Evolutionary conservation across 2,329 filamentous ascomycete species (phyloP).

Genomic region (Fusarium begoniae): DNA sequence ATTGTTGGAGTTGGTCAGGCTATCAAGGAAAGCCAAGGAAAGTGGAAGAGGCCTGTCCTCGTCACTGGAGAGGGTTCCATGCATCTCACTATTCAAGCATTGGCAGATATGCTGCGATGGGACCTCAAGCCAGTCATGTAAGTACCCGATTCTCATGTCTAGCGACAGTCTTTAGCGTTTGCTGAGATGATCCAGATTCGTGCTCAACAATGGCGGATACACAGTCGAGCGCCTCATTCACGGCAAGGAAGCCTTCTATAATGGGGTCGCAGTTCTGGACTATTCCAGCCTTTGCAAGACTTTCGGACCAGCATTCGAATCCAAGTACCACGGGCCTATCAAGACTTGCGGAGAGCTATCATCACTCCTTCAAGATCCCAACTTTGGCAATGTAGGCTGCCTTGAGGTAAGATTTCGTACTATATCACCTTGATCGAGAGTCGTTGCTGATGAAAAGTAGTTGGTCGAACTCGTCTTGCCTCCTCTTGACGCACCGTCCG

Average conservation of each 20-base stretch:
- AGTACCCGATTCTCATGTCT: not conserved
- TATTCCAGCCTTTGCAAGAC: not conserved
- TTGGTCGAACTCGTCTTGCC: not conserved
- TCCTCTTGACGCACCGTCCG: not conserved
- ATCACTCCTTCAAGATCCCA: not conserved
- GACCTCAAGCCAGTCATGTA: conserved; percentile 1
- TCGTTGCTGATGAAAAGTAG: not conserved
- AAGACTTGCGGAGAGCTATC: not conserved
- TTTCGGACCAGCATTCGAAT: not conserved
- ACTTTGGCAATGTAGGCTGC: not conserved
- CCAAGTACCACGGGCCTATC: not conserved
- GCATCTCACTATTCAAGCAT: not conserved
- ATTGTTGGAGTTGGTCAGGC: not conserved
- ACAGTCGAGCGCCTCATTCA: not conserved
- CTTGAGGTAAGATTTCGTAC: not conserved
- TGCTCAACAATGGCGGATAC: not conserved
- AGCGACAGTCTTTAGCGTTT: accelerated
- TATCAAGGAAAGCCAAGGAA: not conserved
- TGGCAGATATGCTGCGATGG: not conserved
- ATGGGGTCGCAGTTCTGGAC: not conserved
- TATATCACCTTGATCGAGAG: no score
- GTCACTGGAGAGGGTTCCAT: not conserved
- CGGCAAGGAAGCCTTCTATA: not conserved
- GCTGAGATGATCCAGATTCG: not conserved
- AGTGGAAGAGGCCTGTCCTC: not conserved